phyloP scores from a whole-genome alignment of 192 early-diverging fungal species.

The Jimgerdemannia flammicorona region DNA sequence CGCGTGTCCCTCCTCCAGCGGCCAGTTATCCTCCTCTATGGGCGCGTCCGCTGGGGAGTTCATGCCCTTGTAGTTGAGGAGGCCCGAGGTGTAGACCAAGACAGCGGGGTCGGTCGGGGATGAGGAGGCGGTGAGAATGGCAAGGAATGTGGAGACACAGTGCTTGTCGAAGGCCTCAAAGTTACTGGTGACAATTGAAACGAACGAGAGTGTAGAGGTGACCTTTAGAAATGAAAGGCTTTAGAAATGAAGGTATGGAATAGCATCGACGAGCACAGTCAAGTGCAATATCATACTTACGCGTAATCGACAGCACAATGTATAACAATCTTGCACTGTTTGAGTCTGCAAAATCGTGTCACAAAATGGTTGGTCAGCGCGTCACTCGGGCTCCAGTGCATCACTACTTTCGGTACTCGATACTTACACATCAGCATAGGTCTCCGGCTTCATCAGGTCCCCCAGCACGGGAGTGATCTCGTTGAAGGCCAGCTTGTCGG shows the following conservation, averaged over 20 bases:
- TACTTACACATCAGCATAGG: not conserved
- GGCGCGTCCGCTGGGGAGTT: not conserved
- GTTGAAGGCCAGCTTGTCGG: constrained; percentile 11
- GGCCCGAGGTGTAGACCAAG: not conserved
- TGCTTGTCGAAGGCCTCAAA: not conserved
- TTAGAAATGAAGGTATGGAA: not conserved
- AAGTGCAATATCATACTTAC: not conserved
- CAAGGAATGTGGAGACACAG: not conserved
- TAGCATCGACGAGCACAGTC: not conserved
- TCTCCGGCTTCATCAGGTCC: constrained; percentile 3
- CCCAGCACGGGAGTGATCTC: constrained; percentile 29
- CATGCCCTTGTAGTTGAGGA: not conserved
- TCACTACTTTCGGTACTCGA: not conserved
- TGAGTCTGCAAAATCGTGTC: not conserved
- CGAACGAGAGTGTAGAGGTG: no score
- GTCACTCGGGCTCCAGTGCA: not conserved
- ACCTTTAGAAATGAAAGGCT: not conserved
- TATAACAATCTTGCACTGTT: not conserved
- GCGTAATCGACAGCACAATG: not conserved
- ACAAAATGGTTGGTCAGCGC: not conserved
- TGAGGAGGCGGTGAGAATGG: not conserved
- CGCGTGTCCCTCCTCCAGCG: not conserved
- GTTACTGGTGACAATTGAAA: not conserved
- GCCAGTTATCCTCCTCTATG: not conserved
- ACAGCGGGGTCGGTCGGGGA: not conserved